Evolutionary conservation across 2,329 filamentous ascomycete genomes (phyloP), one percentile per base, ranked within the genome.

Genomic region (Exserohilum rostratum): DNA sequence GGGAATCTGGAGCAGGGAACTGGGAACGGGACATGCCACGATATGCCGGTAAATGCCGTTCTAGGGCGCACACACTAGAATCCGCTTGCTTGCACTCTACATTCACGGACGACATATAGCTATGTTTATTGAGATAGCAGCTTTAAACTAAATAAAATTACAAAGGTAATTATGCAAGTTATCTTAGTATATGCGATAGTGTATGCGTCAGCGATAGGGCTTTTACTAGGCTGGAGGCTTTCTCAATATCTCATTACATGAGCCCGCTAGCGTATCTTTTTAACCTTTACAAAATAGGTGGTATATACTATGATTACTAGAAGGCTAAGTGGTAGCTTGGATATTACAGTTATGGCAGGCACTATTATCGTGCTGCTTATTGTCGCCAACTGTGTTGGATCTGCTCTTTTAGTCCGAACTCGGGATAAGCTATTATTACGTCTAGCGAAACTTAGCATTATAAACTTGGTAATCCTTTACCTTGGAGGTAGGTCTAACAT

Each of bases 401-500:
- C 22, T 18, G n/a, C 15, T 9, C 15, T 22, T 3, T 4, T 39
- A 20, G 25, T 48, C 3, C 25, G n/a, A 11, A 48, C 34, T 48
- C 25, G 12, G 15, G 15, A 5, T 17, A 25, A 48, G 11, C 18
- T 48, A n/a, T 48, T 34, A 3, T 6, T 39, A 18, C 34, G 34
- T 7, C 17, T 48, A 20, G 45, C 45, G 5, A 20, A 30, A n/a
- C 45, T 48, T 3, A 20, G 45, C n/a, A 9, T 48, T 10, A 31
- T 25, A 5, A 48, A 48, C 17, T 10, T 22, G 3, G 45, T 29
- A 3, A 20, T 48, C n/a, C 45, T 48, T 7, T 48, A 31, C 17
- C 18, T 48, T 48, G 27, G 45, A n/a, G 15, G 45, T 2, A 48
- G 35, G 25, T 31, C 45, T n/a, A 48, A 48, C 12, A 20, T 48